phyloP scores from a whole-genome alignment of 2,329 filamentous ascomycete species.

The Pyrenophora seminiperda region DNA sequence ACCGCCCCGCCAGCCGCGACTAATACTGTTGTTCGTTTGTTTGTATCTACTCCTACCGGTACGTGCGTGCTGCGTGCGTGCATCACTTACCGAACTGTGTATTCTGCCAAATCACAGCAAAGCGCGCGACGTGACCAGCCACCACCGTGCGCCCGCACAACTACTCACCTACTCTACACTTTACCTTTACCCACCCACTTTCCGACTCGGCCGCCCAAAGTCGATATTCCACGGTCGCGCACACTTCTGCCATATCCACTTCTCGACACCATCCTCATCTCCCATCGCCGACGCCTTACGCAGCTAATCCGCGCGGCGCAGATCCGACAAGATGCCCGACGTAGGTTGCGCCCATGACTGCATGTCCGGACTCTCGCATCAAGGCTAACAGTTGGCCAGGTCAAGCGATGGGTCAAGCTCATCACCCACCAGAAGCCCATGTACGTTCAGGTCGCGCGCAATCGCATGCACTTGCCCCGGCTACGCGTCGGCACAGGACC shows the following conservation, averaged over 20 bases:
- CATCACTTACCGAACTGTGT: conserved; percentile 14
- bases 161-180: too few species aligned
- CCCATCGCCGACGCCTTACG: background rate
- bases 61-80: too few species aligned
- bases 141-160: conserved; percentile 15
- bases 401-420: conserved; percentile 88
- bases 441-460: conserved; percentile 60
- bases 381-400: conserved; percentile 50
- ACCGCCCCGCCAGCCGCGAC: conserved; percentile 19
- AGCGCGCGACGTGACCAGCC: conserved; percentile 31
- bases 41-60: too few species aligned
- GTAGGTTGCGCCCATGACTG: conserved; percentile 38
- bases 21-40: too few species aligned
- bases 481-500: conserved; percentile 15
- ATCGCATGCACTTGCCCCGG: conserved; percentile 17
- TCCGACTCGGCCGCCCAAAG: conserved; percentile 15
- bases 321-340: conserved; percentile 51
- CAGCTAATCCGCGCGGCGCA: conserved; percentile 10
- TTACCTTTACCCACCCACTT: conserved; percentile 20
- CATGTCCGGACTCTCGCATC: background rate
- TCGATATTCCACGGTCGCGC: conserved; percentile 3
- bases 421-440: conserved; percentile 89
- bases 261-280: background rate
- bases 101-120: conserved; percentile 26
- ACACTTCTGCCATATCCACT: background rate